Evolutionary conservation across 2,329 filamentous ascomycete genomes (phyloP), one percentile per base, ranked within the genome.

Genomic region (Oidium heveae): DNA sequence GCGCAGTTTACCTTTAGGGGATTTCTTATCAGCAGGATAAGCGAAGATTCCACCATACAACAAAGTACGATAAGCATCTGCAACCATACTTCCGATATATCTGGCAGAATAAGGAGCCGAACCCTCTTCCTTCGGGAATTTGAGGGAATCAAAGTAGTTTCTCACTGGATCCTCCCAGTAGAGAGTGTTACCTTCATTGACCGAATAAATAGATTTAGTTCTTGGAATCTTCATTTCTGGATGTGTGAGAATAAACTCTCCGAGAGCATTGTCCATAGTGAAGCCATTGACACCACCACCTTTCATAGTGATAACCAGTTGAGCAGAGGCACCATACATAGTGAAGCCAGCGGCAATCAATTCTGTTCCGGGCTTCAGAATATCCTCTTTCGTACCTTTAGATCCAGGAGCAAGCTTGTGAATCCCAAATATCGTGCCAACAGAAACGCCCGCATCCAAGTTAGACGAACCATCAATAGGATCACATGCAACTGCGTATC

Each of bases 21-120:
- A 94, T 80, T 98, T 96, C 74, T 88, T 93, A 66, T 98, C 91
- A 15, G 89, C 86, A 0, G 91, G 91, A 67, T 98, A 98, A 47
- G 91, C 91, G 68, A 98, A 98, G 66, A 98, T 84, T 61, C 91
- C 91, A 57, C 91, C 91, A 67, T 98, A 98, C 56, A 96, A 70
- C 59, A 98, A 70, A 15, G 91, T 98, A 52, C 91, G 82, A 71
- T 98, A 98, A 15, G 91, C 91, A 68, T 98, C 91, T 46, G 91
- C 91, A 56, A 98, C 91, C 91, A 98, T 98, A 72, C 80, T 86
- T 56, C 89, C 89, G 62, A 98, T 98, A 69, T 98, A 98, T 63
- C 91, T 77, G 15, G 89, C 76, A 65, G 84, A 93, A 72, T 98
- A 96, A 41, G 91, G 91, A 73, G 94, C 95, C 60, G 79, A 82